phyloP scores from a whole-genome alignment of 768 basidiomycete genomes.

The Kwoniella dejecticola region DNA sequence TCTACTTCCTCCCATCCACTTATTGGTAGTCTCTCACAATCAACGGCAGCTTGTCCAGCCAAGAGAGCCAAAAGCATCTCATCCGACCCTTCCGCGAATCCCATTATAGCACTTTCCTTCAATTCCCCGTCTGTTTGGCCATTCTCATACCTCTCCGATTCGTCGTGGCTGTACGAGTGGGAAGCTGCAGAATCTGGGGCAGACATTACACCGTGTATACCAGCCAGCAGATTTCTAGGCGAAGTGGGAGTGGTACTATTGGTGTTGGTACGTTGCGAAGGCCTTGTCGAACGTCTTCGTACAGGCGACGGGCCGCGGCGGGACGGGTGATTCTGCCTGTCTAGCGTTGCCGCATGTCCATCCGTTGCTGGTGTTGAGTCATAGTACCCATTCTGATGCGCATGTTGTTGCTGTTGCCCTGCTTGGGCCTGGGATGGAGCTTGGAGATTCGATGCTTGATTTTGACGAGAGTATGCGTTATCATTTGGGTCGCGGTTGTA shows the following conservation, averaged over 20 bases:
- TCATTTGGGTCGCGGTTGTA: slow-evolving; percentile 1
- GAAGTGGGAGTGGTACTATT: slow-evolving; percentile 1
- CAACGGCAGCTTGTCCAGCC: slow-evolving; percentile 91
- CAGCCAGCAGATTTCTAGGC: background rate
- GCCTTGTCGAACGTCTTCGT: slow-evolving; percentile 4
- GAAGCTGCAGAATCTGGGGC: slow-evolving; percentile 1
- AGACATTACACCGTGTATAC: slow-evolving; percentile 10
- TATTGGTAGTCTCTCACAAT: slow-evolving; percentile 78
- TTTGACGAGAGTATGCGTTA: background rate
- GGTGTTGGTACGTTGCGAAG: slow-evolving; percentile 9
- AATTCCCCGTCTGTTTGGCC: background rate
- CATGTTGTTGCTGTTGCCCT: background rate
- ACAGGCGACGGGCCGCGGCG: slow-evolving; percentile 13
- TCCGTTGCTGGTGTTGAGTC: slow-evolving; percentile 17
- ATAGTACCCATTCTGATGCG: slow-evolving; percentile 12
- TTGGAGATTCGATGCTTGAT: background rate
- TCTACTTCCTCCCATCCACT: slow-evolving; percentile 73
- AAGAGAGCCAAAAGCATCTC: slow-evolving; percentile 85
- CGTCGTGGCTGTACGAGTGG: slow-evolving; percentile 4
- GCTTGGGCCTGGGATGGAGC: background rate
- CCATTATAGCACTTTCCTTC: slow-evolving; percentile 23
- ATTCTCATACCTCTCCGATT: slow-evolving; percentile 12
- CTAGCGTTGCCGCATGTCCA: slow-evolving; percentile 10
- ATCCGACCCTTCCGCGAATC: slow-evolving; percentile 58
- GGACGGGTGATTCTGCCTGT: slow-evolving; percentile 5